Percentiles rank a stretch among this genome's conserved stretches.
phyloP scores from a whole-genome alignment of 192 early-diverging fungal genomes.

The Kickxella alabastrina region DNA sequence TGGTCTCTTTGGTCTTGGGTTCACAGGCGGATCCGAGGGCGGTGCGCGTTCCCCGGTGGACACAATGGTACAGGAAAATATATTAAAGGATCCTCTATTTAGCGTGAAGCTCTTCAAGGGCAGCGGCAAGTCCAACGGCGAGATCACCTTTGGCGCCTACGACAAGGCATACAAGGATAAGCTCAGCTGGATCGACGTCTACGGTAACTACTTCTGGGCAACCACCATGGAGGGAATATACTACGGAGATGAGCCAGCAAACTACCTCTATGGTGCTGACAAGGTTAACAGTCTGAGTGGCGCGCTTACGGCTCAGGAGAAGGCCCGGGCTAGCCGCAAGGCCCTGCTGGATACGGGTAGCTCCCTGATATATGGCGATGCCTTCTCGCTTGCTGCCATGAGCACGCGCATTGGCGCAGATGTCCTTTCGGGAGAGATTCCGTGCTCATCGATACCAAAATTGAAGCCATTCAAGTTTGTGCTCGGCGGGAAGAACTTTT shows the following conservation, averaged over 20 bases:
- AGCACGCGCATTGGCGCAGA: conserved; percentile 45
- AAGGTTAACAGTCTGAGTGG: conserved; percentile 18
- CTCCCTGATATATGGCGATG: conserved; percentile 48
- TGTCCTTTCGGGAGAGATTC: conserved; percentile 29
- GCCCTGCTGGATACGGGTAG: conserved; percentile 48
- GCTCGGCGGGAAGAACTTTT: conserved; percentile 41
- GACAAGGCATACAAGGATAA: conserved; percentile 47
- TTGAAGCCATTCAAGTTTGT: conserved; percentile 50
- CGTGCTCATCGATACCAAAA: conserved; percentile 21
- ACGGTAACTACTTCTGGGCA: conserved; percentile 57
- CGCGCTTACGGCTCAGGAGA: conserved; percentile 11
- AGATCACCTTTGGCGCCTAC: conserved; percentile 54
- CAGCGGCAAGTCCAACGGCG: conserved; percentile 32
- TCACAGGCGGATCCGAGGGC: conserved; percentile 40
- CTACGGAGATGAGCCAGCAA: conserved; percentile 43
- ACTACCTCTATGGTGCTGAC: conserved; percentile 49
- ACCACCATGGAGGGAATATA: conserved; percentile 49
- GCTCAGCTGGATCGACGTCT: conserved; percentile 52
- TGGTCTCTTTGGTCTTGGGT: conserved; percentile 54
- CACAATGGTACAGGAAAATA: conserved; percentile 33
- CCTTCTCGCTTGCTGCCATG: conserved; percentile 39
- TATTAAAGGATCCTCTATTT: conserved; percentile 40
- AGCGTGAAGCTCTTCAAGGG: conserved; percentile 36
- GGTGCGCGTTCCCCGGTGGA: conserved; percentile 40
- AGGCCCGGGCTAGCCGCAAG: conserved; percentile 46